These are phyloP conservation scores for Collybiopsis confluens DNA, from an alignment of 768 basidiomycete species.

Conservation along the genomic window DNA sequence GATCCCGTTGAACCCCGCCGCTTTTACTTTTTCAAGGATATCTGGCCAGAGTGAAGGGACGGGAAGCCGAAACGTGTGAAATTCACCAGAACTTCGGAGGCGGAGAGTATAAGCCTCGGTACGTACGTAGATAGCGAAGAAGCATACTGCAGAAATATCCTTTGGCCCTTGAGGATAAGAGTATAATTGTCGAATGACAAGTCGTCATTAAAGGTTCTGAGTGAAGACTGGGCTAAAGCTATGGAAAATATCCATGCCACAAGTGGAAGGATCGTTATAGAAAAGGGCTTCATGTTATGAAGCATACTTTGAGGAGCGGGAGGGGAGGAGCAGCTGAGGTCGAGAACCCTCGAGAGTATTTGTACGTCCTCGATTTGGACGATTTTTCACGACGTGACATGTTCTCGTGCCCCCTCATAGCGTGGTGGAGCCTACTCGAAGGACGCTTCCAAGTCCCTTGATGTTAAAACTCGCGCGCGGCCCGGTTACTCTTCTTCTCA, in stretches of 20 bases:
- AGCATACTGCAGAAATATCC: conserved; percentile 68
- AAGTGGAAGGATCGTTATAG: neutral
- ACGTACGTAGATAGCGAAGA: neutral
- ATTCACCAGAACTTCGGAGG: conserved; percentile 49
- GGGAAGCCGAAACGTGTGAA: conserved; percentile 59
- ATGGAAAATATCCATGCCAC: neutral
- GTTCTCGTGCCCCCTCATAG: neutral
- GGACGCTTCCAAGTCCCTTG: neutral
- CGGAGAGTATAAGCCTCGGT: neutral
- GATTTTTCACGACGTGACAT: neutral
- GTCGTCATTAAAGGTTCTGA: conserved; percentile 22
- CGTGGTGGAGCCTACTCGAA: neutral
- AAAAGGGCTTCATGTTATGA: neutral
- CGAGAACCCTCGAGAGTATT: too few species aligned
- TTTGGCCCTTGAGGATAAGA: conserved; percentile 62
- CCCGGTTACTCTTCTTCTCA: neutral
- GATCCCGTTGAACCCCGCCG: conserved; percentile 54
- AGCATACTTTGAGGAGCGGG: too few species aligned
- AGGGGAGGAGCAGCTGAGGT: too few species aligned
- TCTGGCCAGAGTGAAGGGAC: conserved; percentile 60
- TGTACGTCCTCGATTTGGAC: neutral
- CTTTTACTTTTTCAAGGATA: conserved; percentile 57
- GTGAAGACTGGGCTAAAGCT: neutral
- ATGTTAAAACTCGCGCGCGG: neutral
- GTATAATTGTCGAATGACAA: conserved; percentile 66